Evolutionary conservation across 2,329 filamentous ascomycete species (phyloP).

Genomic region (Davidsoniella virescens): DNA sequence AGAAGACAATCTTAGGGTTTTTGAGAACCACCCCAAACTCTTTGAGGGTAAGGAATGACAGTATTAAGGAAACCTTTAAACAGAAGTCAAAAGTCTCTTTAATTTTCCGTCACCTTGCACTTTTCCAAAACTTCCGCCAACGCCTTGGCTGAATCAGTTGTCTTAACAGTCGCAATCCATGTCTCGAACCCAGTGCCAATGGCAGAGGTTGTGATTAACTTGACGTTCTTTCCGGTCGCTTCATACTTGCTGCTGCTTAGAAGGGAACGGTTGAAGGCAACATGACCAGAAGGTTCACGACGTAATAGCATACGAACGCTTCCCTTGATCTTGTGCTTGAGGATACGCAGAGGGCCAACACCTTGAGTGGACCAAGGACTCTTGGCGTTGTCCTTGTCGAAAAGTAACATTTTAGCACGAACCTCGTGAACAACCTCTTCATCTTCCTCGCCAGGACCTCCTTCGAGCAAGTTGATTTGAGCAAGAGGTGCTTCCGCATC

Average conservation of each 20-base stretch:
- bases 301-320: constrained; percentile 54
- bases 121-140: constrained; percentile 36
- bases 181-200: constrained; percentile 45
- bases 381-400: constrained; percentile 32
- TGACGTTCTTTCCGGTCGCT: constrained; percentile 42
- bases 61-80: neutral
- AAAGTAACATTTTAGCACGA: constrained; percentile 52
- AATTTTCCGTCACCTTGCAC: constrained; percentile 39
- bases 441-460: constrained; percentile 52
- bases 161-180: constrained; percentile 59
- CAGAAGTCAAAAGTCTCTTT: neutral
- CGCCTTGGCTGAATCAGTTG: constrained; percentile 37
- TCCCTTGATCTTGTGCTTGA: constrained; percentile 56
- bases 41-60: neutral
- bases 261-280: constrained; percentile 55
- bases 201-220: constrained; percentile 39
- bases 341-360: constrained; percentile 52
- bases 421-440: constrained; percentile 56
- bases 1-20: too few relatives aligned
- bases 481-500: constrained; percentile 41
- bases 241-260: constrained; percentile 47
- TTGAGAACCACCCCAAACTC: too few relatives aligned
- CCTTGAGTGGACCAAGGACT: constrained; percentile 54
- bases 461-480: constrained; percentile 53
- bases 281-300: constrained; percentile 56